Percentiles rank a stretch among this genome's conserved stretches.
Conservation (phyloP, 2,329 filamentous ascomycete genomes). For the Cercospora zeina region DNA sequence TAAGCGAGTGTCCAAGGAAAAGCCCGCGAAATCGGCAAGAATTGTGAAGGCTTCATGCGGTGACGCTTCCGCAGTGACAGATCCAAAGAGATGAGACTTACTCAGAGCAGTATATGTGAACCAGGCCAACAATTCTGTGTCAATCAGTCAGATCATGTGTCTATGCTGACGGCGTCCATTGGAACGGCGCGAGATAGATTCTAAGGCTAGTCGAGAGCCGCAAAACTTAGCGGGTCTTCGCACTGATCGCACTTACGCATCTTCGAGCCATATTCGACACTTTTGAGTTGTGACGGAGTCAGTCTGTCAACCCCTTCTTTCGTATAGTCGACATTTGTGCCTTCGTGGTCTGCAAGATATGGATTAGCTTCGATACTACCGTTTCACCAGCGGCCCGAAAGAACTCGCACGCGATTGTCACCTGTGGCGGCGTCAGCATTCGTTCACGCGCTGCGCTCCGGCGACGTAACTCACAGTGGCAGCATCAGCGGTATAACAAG, state of each 20-base stretch:
- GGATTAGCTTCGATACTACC: not conserved
- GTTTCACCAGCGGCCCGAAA: not conserved
- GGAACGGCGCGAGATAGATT: not conserved
- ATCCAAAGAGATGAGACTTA: not conserved
- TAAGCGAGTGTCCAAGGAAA: not conserved
- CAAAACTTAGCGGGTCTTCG: not conserved
- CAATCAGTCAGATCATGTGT: not conserved
- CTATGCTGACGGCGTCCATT: not conserved
- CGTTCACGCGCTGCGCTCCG: not conserved
- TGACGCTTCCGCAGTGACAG: not conserved
- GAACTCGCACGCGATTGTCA: conserved; percentile 28
- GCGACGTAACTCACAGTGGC: conserved; percentile 36
- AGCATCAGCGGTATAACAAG: conserved; percentile 43
- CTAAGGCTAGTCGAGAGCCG: not conserved
- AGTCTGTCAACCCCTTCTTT: conserved; percentile 31
- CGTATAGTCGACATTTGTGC: conserved; percentile 37
- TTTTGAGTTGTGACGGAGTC: conserved; percentile 35
- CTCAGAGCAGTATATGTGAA: conserved; percentile 32
- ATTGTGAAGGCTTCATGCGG: not conserved
- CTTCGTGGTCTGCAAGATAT: conserved; percentile 32
- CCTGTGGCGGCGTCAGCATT: conserved; percentile 6
- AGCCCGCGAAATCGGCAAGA: not conserved
- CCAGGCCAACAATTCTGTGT: conserved; percentile 43
- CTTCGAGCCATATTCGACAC: conserved; percentile 42
- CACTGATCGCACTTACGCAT: conserved; percentile 24